Evolutionary conservation across 2,329 filamentous ascomycete species (phyloP).

Genomic region (Monilinia aucupariae): DNA sequence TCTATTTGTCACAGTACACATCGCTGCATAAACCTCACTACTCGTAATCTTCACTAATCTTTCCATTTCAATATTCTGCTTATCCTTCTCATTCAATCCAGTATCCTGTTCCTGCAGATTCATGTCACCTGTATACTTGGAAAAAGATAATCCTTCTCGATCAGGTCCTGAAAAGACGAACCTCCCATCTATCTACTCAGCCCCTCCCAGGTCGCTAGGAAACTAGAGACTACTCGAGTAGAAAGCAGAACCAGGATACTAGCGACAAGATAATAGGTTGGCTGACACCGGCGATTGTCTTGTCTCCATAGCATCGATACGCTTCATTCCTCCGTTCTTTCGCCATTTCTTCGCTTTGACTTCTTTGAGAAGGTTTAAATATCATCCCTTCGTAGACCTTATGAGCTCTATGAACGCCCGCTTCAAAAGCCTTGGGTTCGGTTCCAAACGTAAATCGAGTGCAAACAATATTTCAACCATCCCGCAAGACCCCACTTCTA

Average conservation of each 20-base stretch:
- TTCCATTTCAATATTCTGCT: background rate
- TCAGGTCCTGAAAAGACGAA: conserved; percentile 17
- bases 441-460: conserved; percentile 66
- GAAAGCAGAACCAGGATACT: too few species aligned
- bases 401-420: conserved; percentile 78
- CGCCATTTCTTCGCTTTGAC: conserved; percentile 25
- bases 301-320: conserved; percentile 9
- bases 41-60: too few species aligned
- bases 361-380: conserved; percentile 32
- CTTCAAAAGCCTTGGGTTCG: conserved; percentile 75
- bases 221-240: too few species aligned
- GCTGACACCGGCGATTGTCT: conserved; percentile 10
- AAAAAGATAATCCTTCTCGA: conserved; percentile 9
- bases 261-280: conserved; percentile 16
- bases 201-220: conserved; percentile 16
- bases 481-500: conserved; percentile 33
- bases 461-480: conserved; percentile 46
- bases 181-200: conserved; percentile 13
- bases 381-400: conserved; percentile 35
- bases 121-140: conserved; percentile 7
- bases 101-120: conserved; percentile 17
- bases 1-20: too few species aligned
- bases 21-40: too few species aligned
- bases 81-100: background rate
- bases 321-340: conserved; percentile 19